Evolutionary conservation across 2,329 filamentous ascomycete genomes (phyloP).

Genomic region (Phyllosticta citribraziliensis): DNA sequence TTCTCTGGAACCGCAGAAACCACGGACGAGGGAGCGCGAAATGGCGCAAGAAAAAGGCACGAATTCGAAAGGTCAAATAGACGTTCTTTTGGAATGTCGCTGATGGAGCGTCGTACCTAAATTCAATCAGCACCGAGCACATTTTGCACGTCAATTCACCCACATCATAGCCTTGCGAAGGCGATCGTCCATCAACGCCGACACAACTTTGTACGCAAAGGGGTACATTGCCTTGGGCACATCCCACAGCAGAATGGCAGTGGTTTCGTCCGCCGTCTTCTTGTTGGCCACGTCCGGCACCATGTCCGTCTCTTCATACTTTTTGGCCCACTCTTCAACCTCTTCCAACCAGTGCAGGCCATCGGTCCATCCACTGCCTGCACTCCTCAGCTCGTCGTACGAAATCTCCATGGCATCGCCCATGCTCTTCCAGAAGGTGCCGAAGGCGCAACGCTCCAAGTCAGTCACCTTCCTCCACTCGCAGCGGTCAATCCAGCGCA

Average conservation of each 20-base stretch:
- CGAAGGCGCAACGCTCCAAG: conserved; percentile 58
- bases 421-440: conserved; percentile 60
- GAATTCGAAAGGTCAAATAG: conserved; percentile 39
- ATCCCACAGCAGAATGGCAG: conserved; percentile 50
- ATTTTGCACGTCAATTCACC: conserved; percentile 35
- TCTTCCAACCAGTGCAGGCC: conserved; percentile 46
- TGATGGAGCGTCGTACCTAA: conserved; percentile 30
- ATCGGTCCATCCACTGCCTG: conserved; percentile 33
- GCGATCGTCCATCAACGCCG: conserved; percentile 53
- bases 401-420: conserved; percentile 61
- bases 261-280: conserved; percentile 46
- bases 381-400: conserved; percentile 36
- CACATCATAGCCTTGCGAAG: conserved; percentile 51
- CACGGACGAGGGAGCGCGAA: conserved; percentile 49
- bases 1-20: conserved; percentile 19
- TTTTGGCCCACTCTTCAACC: conserved; percentile 39
- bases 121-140: neutral
- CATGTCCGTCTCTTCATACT: conserved; percentile 53
- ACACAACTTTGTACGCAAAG: conserved; percentile 42
- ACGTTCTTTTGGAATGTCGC: conserved; percentile 29
- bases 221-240: conserved; percentile 38
- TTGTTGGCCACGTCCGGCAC: conserved; percentile 32
- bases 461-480: conserved; percentile 62
- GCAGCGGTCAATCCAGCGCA: conserved; percentile 51
- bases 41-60: conserved; percentile 48